Evolutionary conservation across 352 stramenopile genomes (phyloP).

Genomic region (Aphanomyces euteiches): DNA sequence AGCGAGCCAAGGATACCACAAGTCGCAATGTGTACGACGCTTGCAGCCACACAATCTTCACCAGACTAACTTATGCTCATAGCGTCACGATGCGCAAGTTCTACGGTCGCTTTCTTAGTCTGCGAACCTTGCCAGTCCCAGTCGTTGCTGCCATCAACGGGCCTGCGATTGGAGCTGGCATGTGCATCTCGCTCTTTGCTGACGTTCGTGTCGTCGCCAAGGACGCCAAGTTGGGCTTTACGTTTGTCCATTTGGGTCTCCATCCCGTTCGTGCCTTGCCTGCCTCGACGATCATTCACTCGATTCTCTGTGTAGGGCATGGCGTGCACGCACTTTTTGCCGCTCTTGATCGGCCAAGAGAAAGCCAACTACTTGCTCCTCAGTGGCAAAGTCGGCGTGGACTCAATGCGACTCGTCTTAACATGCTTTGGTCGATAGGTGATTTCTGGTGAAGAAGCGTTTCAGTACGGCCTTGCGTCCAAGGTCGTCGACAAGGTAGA

Average conservation of each 20-base stretch:
- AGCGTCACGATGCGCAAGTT: slow-evolving; percentile 80
- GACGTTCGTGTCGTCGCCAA: slow-evolving; percentile 66
- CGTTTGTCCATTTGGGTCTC: slow-evolving; percentile 81
- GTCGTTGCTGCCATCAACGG: slow-evolving; percentile 84
- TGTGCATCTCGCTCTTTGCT: slow-evolving; percentile 81
- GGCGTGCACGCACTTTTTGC: slow-evolving; percentile 78
- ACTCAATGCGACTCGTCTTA: too few species aligned
- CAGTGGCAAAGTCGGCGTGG: slow-evolving; percentile 46
- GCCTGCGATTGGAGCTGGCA: slow-evolving; percentile 64
- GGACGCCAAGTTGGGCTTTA: slow-evolving; percentile 83
- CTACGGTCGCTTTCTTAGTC: slow-evolving; percentile 72
- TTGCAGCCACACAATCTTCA: not conserved
- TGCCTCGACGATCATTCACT: too few species aligned
- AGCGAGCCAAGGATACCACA: slow-evolving; percentile 54
- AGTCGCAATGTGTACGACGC: slow-evolving; percentile 57
- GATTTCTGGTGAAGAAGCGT: slow-evolving; percentile 59
- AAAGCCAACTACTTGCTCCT: slow-evolving; percentile 70
- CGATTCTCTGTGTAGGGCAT: slow-evolving; percentile 49
- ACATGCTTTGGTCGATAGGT: slow-evolving; percentile 32
- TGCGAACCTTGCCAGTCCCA: slow-evolving; percentile 75
- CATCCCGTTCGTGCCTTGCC: slow-evolving; percentile 44
- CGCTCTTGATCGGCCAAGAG: slow-evolving; percentile 54
- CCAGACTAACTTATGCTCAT: not conserved
- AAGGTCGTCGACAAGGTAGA: slow-evolving; percentile 44
- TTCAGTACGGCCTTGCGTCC: slow-evolving; percentile 47